A percentile compares a stretch with the other conserved stretches of the same genome.
These are phyloP conservation scores for Lactarius sp. DNA, from an alignment of 768 basidiomycete genomes.

Conservation along the genomic window DNA sequence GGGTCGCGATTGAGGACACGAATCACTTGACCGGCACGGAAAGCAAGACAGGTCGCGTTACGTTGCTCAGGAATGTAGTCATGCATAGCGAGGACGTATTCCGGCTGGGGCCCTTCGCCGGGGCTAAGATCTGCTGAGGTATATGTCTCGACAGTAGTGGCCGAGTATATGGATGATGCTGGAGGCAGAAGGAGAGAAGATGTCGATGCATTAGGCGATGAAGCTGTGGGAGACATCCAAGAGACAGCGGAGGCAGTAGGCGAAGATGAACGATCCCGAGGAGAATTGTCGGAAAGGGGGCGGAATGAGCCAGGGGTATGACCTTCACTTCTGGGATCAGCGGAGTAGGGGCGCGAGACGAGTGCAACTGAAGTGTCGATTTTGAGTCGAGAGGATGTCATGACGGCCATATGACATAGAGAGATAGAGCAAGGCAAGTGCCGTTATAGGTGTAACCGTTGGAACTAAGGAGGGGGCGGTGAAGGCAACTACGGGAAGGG, in stretches of 20 bases:
- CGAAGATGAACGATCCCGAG: constrained; percentile 16
- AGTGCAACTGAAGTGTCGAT: constrained; percentile 34
- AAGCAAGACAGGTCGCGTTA: constrained; percentile 78
- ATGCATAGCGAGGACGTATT: constrained; percentile 89
- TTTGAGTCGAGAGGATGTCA: constrained; percentile 31
- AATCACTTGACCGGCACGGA: constrained; percentile 87
- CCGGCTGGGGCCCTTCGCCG: constrained; percentile 34
- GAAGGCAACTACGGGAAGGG: neutral
- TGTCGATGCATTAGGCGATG: constrained; percentile 26
- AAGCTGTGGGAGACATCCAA: constrained; percentile 18
- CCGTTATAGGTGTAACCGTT: constrained; percentile 1
- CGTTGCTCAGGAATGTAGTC: constrained; percentile 74
- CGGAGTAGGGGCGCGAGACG: constrained; percentile 25
- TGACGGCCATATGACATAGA: constrained; percentile 25
- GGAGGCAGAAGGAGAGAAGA: constrained; percentile 29
- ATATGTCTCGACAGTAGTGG: constrained; percentile 26
- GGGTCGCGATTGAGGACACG: constrained; percentile 82
- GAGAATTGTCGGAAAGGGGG: constrained; percentile 21
- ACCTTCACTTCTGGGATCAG: constrained; percentile 18
- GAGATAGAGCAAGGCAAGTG: constrained; percentile 17
- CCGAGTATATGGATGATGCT: constrained; percentile 28
- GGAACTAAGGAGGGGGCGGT: neutral
- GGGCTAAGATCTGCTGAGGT: constrained; percentile 15
- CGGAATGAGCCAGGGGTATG: constrained; percentile 12
- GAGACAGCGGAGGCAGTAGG: constrained; percentile 24